Base-by-base conservation (phyloP, 495 filamentous ascomycete species). In the Oleoguttula mirabilis region DNA sequence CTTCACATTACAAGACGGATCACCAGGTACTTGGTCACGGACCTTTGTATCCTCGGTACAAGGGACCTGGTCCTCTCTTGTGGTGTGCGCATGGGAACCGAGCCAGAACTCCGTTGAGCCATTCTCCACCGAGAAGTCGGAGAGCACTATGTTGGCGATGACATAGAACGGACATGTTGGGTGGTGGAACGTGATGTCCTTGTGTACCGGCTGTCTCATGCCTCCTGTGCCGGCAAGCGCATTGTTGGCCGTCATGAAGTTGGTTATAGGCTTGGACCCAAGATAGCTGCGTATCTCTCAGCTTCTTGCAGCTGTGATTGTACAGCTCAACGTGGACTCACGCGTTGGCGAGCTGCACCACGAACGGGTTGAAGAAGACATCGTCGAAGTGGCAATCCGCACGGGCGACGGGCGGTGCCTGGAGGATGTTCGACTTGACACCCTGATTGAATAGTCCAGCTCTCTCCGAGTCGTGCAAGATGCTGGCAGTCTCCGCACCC, bases 61-160 rank as follows among this genome's bases (percentile, higher is more conserved):
- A 58, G 25, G 50, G 45, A 2, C 65, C 43, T 30, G 27, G 27
- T 30, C 27, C 14, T 8, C 27, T 8, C 27, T 30, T 5, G 50
- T 57, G 8, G 36, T 42, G 21, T 53, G 42, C 16, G 31, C 41
- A 43, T 75, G 73, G 0, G 71, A 73, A 1, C 73, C 73, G 7
- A 76, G 66, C 72, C 72, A 76, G 11, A 76, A 43, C 48, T 77
- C 73, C 0, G 73, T 76, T 0, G 63, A 64, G 4, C 73, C 73
- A 41, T 75, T 76, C 32, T 68, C 59, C 1, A 66, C 59, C 0
- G 65, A 67, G 65, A 73, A 71, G 15, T 59, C 60, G 14, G 72
- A 55, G 2, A 75, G 61, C 0, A 68, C 69, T 2, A 75, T 53
- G 36, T 75, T 76, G 35, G 72, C 52, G 6, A 76, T 67, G 3